phyloP scores from a whole-genome alignment of 257 asterid species.

The Phtheirospermum japonicum region DNA sequence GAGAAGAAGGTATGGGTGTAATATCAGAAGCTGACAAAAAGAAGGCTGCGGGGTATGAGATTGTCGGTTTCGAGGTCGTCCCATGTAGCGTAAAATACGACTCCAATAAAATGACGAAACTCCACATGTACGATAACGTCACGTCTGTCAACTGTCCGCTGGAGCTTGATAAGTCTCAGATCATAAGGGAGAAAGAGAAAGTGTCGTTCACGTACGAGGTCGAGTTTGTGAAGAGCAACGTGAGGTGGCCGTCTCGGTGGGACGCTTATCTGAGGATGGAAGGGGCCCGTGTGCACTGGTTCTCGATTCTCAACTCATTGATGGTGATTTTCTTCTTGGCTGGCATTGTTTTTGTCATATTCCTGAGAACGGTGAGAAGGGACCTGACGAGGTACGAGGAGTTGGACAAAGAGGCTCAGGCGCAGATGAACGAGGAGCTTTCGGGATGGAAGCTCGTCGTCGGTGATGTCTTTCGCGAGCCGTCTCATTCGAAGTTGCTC shows the following conservation, averaged over 20 bases:
- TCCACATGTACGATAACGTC: slow-evolving; percentile 50
- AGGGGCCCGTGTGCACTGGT: slow-evolving; percentile 88
- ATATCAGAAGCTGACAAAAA: slow-evolving; percentile 68
- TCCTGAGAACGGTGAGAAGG: slow-evolving; percentile 80
- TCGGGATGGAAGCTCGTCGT: slow-evolving; percentile 94
- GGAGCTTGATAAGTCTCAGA: slow-evolving; percentile 59
- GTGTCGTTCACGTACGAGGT: slow-evolving; percentile 83
- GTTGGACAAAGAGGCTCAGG: slow-evolving; percentile 80
- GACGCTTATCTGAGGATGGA: slow-evolving; percentile 88
- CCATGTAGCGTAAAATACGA: slow-evolving; percentile 79
- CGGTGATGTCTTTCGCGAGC: slow-evolving; percentile 85
- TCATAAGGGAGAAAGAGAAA: slow-evolving; percentile 62
- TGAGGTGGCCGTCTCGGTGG: slow-evolving; percentile 90
- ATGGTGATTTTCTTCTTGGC: slow-evolving; percentile 86
- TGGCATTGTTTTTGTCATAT: slow-evolving; percentile 79
- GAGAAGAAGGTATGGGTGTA: slow-evolving; percentile 72
- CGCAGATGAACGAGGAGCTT: slow-evolving; percentile 88
- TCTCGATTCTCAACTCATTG: slow-evolving; percentile 76
- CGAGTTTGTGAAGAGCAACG: slow-evolving; percentile 65
- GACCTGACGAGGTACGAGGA: slow-evolving; percentile 86
- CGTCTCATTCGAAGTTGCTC: slow-evolving; percentile 60
- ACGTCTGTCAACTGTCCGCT: slow-evolving; percentile 54
- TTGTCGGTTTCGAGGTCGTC: slow-evolving; percentile 77
- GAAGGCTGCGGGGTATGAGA: slow-evolving; percentile 67
- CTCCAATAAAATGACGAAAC: slow-evolving; percentile 62